Evolutionary conservation across 352 stramenopile species (phyloP).

Genomic region (Globisporangium cystogenes): DNA sequence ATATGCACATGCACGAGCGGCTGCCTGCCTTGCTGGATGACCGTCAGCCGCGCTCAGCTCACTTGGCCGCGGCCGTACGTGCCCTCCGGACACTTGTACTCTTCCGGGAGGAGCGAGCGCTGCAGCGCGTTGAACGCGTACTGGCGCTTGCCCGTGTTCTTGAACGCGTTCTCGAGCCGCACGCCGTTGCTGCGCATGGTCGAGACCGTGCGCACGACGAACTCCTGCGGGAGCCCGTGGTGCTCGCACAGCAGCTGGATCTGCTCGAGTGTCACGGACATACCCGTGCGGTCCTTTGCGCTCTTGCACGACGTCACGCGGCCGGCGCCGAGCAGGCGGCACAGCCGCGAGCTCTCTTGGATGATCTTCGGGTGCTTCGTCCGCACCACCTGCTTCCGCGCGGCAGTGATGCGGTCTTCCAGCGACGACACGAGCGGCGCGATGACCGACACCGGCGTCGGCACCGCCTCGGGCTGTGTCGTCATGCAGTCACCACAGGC

Average conservation of each 20-base stretch:
- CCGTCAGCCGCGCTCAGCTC: slow-evolving; percentile 20
- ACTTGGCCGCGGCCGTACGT: slow-evolving; percentile 78
- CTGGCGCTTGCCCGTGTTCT: slow-evolving; percentile 73
- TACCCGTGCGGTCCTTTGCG: slow-evolving; percentile 94
- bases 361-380: slow-evolving; percentile 78
- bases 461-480: slow-evolving; percentile 32
- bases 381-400: slow-evolving; percentile 66
- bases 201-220: slow-evolving; percentile 54
- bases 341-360: slow-evolving; percentile 56
- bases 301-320: slow-evolving; percentile 94
- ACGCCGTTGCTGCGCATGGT: slow-evolving; percentile 77
- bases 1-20: background rate
- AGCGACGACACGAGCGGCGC: slow-evolving; percentile 36
- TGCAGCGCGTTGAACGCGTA: slow-evolving; percentile 76
- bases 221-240: slow-evolving; percentile 52
- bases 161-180: slow-evolving; percentile 63
- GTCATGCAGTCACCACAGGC: background rate
- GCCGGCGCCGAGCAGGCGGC: slow-evolving; percentile 82
- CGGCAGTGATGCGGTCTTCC: slow-evolving; percentile 41
- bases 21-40: background rate
- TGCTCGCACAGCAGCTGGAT: slow-evolving; percentile 53
- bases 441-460: slow-evolving; percentile 36
- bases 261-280: slow-evolving; percentile 95
- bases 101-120: slow-evolving; percentile 66
- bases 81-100: slow-evolving; percentile 76